Evolutionary conservation across 1,284 basidiomycete species (phyloP).

Genomic region (Microbotryum lychnidis-dioicae): DNA sequence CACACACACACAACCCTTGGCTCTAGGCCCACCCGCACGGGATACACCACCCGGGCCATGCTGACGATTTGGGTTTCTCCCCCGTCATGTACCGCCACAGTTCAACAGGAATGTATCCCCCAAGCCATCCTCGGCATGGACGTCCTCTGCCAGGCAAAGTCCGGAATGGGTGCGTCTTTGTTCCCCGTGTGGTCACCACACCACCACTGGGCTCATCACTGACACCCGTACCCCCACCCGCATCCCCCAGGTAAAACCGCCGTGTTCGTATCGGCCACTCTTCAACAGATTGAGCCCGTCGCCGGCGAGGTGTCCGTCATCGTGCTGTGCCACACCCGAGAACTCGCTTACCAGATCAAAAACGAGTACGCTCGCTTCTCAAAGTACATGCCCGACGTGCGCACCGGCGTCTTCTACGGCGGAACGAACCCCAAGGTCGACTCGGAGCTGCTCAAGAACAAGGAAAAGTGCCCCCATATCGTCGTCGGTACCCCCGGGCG

Average conservation of each 20-base stretch:
- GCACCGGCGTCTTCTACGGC: constrained; percentile 95
- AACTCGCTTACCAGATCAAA: constrained; percentile 99
- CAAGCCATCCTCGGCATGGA: constrained; percentile 99
- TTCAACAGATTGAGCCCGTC: constrained; percentile 97
- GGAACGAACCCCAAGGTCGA: constrained; percentile 93
- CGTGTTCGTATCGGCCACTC: constrained; percentile 93
- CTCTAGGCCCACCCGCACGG: no score
- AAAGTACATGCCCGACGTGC: constrained; percentile 99
- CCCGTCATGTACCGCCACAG: constrained; percentile 44
- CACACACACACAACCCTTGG: no score
- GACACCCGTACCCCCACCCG: no score
- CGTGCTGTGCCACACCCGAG: constrained; percentile 97
- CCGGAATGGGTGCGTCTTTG: constrained; percentile 64
- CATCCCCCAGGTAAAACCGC: constrained; percentile 70
- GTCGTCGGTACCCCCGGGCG: constrained; percentile 97
- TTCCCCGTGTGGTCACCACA: no score
- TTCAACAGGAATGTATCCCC: constrained; percentile 99
- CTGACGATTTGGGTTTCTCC: background rate
- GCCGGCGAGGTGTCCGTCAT: constrained; percentile 96
- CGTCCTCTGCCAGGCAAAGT: constrained; percentile 98
- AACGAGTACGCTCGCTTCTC: constrained; percentile 99
- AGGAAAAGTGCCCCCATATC: constrained; percentile 96
- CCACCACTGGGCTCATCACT: background rate
- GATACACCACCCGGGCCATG: background rate
- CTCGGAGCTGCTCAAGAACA: constrained; percentile 87